These are phyloP conservation scores for Hyaloscypha hepaticicola DNA, from an alignment of 495 filamentous ascomycete genomes.

Conservation along the genomic window DNA sequence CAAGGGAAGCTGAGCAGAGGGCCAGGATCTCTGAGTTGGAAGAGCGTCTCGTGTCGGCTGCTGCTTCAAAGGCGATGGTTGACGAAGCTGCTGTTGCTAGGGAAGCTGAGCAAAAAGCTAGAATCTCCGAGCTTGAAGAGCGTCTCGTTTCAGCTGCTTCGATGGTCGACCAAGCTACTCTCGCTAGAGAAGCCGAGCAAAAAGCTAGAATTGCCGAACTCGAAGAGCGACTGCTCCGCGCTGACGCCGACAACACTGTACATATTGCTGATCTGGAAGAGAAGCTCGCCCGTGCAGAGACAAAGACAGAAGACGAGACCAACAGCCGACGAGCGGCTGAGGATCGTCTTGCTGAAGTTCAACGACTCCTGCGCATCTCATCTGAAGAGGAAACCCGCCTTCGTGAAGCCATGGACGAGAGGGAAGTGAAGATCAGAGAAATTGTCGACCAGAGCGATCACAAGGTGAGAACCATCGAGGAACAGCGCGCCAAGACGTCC, in stretches of 20 bases:
- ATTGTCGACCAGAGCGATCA: slow-evolving; percentile 29
- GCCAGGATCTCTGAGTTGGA: slow-evolving; percentile 39
- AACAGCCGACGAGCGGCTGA: slow-evolving; percentile 65
- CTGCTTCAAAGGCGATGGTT: slow-evolving; percentile 29
- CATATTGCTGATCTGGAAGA: slow-evolving; percentile 43
- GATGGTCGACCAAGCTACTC: slow-evolving; percentile 36
- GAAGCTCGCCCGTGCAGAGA: slow-evolving; percentile 47
- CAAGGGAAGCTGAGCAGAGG: slow-evolving; percentile 29
- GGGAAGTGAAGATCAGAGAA: slow-evolving; percentile 29
- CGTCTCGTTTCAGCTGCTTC: slow-evolving; percentile 32
- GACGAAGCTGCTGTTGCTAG: slow-evolving; percentile 36
- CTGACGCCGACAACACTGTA: slow-evolving; percentile 38
- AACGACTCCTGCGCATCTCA: slow-evolving; percentile 64
- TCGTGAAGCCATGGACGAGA: slow-evolving; percentile 63
- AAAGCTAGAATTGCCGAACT: slow-evolving; percentile 36
- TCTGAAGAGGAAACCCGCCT: slow-evolving; percentile 72
- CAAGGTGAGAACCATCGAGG: slow-evolving; percentile 39
- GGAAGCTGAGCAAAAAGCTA: slow-evolving; percentile 29
- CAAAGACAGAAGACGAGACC: slow-evolving; percentile 59
- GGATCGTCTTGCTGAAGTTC: slow-evolving; percentile 68
- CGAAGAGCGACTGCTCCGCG: slow-evolving; percentile 41
- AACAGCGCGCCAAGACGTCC: slow-evolving; percentile 46
- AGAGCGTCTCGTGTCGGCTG: slow-evolving; percentile 36
- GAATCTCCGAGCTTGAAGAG: slow-evolving; percentile 41
- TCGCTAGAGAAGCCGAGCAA: slow-evolving; percentile 27